These are phyloP conservation scores for Magnolia sinica DNA, from an alignment of 164 flowering plant species.

Conservation along the genomic window DNA sequence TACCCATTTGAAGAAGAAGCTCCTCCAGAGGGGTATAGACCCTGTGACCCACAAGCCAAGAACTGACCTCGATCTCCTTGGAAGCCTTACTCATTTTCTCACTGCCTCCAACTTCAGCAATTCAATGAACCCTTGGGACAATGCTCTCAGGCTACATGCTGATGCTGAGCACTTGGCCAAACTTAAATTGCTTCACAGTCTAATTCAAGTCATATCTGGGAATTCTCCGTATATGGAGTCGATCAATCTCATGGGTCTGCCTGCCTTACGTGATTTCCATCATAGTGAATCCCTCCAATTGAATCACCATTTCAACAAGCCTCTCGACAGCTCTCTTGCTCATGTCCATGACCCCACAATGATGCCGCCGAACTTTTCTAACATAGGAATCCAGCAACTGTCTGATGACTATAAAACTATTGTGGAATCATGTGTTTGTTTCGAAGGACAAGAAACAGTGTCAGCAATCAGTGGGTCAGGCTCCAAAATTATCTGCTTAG, in stretches of 20 bases:
- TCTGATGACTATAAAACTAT: constrained; percentile 8
- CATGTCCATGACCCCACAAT: constrained; percentile 7
- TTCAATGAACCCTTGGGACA: constrained; percentile 37
- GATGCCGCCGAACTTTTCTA: not conserved
- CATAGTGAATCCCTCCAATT: constrained; percentile 10
- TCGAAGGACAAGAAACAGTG: not conserved
- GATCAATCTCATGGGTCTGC: constrained; percentile 14
- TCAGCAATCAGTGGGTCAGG: not conserved
- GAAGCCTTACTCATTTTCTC: constrained; percentile 40
- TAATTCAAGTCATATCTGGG: constrained; percentile 33
- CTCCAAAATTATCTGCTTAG: not conserved
- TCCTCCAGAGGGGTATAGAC: constrained; percentile 60
- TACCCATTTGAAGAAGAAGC: constrained; percentile 64
- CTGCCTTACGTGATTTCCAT: constrained; percentile 1
- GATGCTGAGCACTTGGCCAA: constrained; percentile 46
- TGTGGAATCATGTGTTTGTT: constrained; percentile 2
- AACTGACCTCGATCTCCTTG: constrained; percentile 40
- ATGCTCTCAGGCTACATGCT: constrained; percentile 40
- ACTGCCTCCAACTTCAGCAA: constrained; percentile 21
- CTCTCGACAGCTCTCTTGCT: constrained; percentile 4
- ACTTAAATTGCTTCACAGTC: constrained; percentile 39
- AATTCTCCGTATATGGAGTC: constrained; percentile 20
- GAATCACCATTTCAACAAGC: constrained; percentile 6
- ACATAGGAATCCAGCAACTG: constrained; percentile 7
- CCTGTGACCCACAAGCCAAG: constrained; percentile 66